A percentile compares a stretch with the other conserved stretches of the same genome.
Conservation (phyloP, 306 rosid genomes). For the Ziziphus jujuba region DNA sequence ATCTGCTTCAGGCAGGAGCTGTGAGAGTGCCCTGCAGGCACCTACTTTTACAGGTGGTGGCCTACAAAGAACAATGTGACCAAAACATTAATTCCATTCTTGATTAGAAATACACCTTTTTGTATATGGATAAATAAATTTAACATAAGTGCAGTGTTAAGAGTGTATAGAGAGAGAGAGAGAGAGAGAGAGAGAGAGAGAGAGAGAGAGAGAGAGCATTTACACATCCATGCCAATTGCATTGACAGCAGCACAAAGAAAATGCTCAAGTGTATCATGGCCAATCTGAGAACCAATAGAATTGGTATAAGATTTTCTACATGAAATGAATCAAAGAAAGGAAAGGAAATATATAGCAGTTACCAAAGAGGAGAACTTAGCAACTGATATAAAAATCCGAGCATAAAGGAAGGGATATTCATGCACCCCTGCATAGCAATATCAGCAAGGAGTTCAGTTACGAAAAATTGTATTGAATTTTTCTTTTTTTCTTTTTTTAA, state of each 20-base stretch:
- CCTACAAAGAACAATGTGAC: conserved; percentile 43
- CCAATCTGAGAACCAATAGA: conserved; percentile 55
- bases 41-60: conserved; percentile 92
- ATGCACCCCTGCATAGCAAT: conserved; percentile 61
- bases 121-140: background rate
- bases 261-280: conserved; percentile 56
- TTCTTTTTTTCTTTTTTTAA: too few relatives aligned
- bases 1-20: conserved; percentile 78
- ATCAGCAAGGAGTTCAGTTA: conserved; percentile 15
- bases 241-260: conserved; percentile 69
- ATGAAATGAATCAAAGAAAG: conserved; percentile 4
- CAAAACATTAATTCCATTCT: background rate
- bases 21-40: conserved; percentile 86
- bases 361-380: conserved; percentile 91
- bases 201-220: conserved; percentile 27
- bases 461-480: conserved; percentile 19
- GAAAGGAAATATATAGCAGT: conserved; percentile 11
- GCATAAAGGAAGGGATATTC: conserved; percentile 85
- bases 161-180: background rate
- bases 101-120: conserved; percentile 1
- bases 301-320: conserved; percentile 12
- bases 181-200: conserved; percentile 7
- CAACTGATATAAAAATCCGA: conserved; percentile 71
- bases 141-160: background rate
- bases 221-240: conserved; percentile 83